Base-by-base conservation (phyloP, 2,329 filamentous ascomycete genomes). In the Emydomyces testavorans region DNA sequence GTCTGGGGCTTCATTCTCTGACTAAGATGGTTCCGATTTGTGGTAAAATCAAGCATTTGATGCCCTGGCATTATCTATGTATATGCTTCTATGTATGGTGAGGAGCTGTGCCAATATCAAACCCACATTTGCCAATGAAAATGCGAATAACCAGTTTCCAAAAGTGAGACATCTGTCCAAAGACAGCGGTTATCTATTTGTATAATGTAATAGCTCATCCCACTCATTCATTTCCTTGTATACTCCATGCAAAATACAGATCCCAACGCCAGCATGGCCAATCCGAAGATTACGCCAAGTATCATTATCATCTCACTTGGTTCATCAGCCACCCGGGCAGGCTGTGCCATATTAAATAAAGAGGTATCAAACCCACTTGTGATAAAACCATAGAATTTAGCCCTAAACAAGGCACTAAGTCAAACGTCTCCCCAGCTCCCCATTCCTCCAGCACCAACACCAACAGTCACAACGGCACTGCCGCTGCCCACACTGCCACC, bases 341-440 rank as follows among this genome's bases (percentile, higher is more conserved):
- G 29, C 29, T 11, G 8, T 31, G 29, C n/a, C 7, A 10, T 31
- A 31, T 8, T 10, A 4, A 10, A 11, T 31, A 31, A 31, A 3
- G 29, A 31, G 29, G 29, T 31, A 31, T 31, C 29, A 4, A 31
- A 31, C 29, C 29, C 11, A 31, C n/a, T n/a, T n/a, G n/a, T n/a
- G n/a, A n/a, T n/a, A n/a, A n/a, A n/a, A n/a, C n/a, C n/a, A n/a
- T n/a, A n/a, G n/a, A n/a, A n/a, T n/a, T n/a, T n/a, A n/a, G n/a
- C n/a, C n/a, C n/a, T n/a, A 13, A 29, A 38, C 20, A 37, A 2
- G n/a, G 16, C 6, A 1, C 24, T 20, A 5, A 16, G 2, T 50
- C 38, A 83, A 21, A 83, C 77, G 66, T 90, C 85, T 7, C 84
- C 85, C 85, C 85, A 92, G 56, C 77, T 81, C 13, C 85, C 85